These are phyloP conservation scores for Ustilago shanxiensis DNA, from an alignment of 1,284 basidiomycete species.

Conservation along the genomic window DNA sequence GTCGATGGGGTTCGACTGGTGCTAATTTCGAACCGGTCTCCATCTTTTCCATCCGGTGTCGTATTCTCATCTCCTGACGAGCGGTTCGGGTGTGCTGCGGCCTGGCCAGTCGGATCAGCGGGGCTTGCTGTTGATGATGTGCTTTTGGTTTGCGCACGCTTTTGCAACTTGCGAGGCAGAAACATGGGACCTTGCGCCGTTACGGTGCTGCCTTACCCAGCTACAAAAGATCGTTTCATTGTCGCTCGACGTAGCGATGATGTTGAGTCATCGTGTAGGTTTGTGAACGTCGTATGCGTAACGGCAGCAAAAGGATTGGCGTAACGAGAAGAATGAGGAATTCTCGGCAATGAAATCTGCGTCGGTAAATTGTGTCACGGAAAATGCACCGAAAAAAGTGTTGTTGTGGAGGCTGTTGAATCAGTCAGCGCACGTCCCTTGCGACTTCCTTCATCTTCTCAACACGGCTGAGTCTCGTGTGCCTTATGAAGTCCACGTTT, in stretches of 20 bases:
- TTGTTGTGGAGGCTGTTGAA: conserved; percentile 28
- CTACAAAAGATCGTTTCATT: too few relatives aligned
- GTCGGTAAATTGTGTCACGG: not conserved
- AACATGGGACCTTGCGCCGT: conserved; percentile 19
- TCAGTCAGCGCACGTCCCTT: conserved; percentile 10
- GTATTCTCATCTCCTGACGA: too few relatives aligned
- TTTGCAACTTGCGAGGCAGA: conserved; percentile 40
- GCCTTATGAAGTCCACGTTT: not conserved
- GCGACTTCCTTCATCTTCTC: not conserved
- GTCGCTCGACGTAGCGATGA: not conserved
- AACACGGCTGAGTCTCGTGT: not conserved
- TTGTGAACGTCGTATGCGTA: too few relatives aligned
- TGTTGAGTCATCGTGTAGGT: not conserved
- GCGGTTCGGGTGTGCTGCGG: conserved; percentile 12
- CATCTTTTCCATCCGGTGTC: not conserved
- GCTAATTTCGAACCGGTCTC: not conserved
- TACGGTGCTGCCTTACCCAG: not conserved
- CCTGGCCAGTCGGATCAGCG: not conserved
- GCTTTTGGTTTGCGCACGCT: conserved; percentile 6
- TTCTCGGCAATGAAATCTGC: not conserved
- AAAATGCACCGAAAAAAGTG: conserved; percentile 15
- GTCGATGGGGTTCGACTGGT: not conserved
- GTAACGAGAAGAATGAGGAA: conserved; percentile 5
- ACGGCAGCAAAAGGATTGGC: too few relatives aligned
- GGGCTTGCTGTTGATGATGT: not conserved